phyloP scores from a whole-genome alignment of 345 rosid species.

The Salix dunnii region DNA sequence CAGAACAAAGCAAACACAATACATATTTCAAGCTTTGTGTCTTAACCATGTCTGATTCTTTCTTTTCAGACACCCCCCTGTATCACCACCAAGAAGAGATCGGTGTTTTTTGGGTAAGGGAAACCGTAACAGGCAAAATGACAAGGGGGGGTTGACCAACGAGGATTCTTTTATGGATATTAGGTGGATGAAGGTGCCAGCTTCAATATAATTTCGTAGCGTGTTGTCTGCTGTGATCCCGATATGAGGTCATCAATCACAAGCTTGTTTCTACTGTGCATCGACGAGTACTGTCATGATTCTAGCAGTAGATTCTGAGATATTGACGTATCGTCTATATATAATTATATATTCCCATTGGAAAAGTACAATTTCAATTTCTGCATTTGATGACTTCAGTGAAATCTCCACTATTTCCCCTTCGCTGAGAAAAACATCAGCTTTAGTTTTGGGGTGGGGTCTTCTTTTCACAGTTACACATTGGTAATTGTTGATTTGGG shows the following conservation, averaged over 20 bases:
- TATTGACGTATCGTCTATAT: no score
- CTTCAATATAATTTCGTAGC: background rate
- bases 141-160: background rate
- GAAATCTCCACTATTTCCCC: no score
- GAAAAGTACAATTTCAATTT: no score
- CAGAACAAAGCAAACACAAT: constrained; percentile 22
- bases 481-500: no score
- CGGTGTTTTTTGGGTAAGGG: background rate
- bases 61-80: background rate
- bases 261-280: no score
- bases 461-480: no score
- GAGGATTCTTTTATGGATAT: background rate
- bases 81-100: background rate
- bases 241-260: background rate
- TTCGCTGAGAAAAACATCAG: no score
- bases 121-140: background rate
- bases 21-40: background rate
- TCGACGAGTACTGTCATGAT: no score
- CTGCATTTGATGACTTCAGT: no score
- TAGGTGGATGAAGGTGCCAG: background rate
- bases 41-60: background rate
- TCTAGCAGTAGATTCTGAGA: no score
- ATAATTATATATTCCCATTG: no score
- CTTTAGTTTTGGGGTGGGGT: no score
- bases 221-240: background rate